A percentile compares a stretch with the other conserved stretches of the same genome.
phyloP scores from a whole-genome alignment of 768 basidiomycete species.

The Dentipellis sp. region DNA sequence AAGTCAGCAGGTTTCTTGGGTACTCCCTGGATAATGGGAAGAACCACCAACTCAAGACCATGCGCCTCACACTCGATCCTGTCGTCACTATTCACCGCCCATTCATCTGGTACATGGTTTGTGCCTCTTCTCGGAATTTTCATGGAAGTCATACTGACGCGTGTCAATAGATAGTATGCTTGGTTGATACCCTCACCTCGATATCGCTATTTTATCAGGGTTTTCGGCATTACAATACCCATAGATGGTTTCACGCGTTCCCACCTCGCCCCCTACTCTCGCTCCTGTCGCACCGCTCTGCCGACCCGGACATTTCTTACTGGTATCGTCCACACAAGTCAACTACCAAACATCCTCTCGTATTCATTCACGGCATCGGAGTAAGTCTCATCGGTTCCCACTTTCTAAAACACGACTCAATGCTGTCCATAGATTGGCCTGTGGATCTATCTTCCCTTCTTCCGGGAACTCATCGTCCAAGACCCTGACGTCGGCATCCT shows the following conservation, averaged over 20 bases:
- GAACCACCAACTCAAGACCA: constrained; percentile 29
- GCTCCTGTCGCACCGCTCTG: constrained; percentile 33
- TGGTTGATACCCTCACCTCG: constrained; percentile 39
- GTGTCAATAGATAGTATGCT: constrained; percentile 36
- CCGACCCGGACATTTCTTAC: constrained; percentile 27
- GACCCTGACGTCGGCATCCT: constrained; percentile 49
- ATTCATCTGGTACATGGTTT: constrained; percentile 55
- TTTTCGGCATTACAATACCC: constrained; percentile 43
- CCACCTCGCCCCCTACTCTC: constrained; percentile 40
- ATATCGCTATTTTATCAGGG: constrained; percentile 31
- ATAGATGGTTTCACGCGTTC: constrained; percentile 32
- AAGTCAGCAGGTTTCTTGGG: constrained; percentile 33
- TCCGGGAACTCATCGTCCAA: constrained; percentile 32
- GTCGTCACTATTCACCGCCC: constrained; percentile 50
- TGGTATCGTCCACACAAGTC: constrained; percentile 45
- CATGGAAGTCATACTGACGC: background rate
- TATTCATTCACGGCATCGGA: constrained; percentile 68
- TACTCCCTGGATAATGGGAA: constrained; percentile 31
- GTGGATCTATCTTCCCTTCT: constrained; percentile 44
- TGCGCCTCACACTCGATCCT: constrained; percentile 47
- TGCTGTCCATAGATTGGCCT: constrained; percentile 46
- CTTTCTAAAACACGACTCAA: background rate
- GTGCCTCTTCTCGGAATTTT: background rate
- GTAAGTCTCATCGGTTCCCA: constrained; percentile 23
- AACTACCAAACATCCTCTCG: constrained; percentile 35